Conservation (phyloP, 2,329 filamentous ascomycete genomes). For the Capronia coronata region DNA sequence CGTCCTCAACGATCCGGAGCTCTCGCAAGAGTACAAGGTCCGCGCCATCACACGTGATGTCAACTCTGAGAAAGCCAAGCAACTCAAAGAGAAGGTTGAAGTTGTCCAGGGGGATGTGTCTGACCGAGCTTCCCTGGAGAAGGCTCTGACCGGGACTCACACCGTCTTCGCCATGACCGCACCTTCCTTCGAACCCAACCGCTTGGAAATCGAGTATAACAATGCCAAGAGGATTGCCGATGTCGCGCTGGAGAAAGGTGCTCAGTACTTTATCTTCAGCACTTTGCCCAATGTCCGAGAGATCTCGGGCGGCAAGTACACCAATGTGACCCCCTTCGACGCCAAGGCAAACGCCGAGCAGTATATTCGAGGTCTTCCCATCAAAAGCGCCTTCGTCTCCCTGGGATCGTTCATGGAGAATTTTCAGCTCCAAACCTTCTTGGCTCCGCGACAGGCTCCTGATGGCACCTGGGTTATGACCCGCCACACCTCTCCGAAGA, state of each 20-base stretch:
- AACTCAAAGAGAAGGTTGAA: constrained; percentile 31
- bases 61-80: constrained; percentile 29
- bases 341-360: constrained; percentile 50
- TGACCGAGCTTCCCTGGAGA: constrained; percentile 36
- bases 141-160: constrained; percentile 42
- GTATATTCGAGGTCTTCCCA: constrained; percentile 46
- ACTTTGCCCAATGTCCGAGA: constrained; percentile 23
- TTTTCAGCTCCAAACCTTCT: constrained; percentile 26
- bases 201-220: constrained; percentile 33
- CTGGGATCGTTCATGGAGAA: constrained; percentile 53
- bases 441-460: constrained; percentile 26
- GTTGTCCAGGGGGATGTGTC: constrained; percentile 36
- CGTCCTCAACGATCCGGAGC: constrained; percentile 40
- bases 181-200: constrained; percentile 34
- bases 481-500: constrained; percentile 21
- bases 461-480: constrained; percentile 31
- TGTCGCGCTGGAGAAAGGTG: constrained; percentile 29
- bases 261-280: constrained; percentile 33
- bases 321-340: constrained; percentile 47
- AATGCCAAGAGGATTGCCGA: constrained; percentile 32
- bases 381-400: constrained; percentile 50
- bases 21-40: constrained; percentile 45
- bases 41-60: constrained; percentile 46
- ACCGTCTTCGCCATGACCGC: constrained; percentile 46
- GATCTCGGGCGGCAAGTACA: constrained; percentile 34